These are phyloP conservation scores for Zancudomyces culisetae DNA, from an alignment of 371 early-diverging fungal species.

Conservation along the genomic window DNA sequence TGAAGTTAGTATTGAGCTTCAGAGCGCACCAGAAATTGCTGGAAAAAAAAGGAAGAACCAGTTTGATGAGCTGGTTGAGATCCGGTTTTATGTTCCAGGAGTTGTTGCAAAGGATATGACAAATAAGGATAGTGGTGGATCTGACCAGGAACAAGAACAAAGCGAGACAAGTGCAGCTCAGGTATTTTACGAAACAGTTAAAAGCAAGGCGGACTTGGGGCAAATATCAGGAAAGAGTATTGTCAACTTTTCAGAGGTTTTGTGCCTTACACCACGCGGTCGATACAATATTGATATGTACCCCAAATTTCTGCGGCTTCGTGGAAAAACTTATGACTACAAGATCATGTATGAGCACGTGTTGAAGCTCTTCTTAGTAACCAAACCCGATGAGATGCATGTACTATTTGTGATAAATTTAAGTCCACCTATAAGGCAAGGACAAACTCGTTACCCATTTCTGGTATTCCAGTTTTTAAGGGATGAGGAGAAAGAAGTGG, in stretches of 20 bases:
- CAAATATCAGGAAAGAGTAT: constrained; percentile 74
- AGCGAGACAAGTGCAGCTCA: constrained; percentile 18
- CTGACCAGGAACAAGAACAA: constrained; percentile 30
- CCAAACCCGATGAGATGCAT: constrained; percentile 86
- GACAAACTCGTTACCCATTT: constrained; percentile 95
- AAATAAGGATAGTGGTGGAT: constrained; percentile 30
- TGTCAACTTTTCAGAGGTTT: constrained; percentile 70
- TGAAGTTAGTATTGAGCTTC: constrained; percentile 85
- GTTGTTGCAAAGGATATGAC: constrained; percentile 31
- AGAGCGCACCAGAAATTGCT: constrained; percentile 21
- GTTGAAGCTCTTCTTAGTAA: constrained; percentile 62
- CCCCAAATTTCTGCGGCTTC: constrained; percentile 73
- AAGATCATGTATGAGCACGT: constrained; percentile 78
- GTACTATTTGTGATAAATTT: constrained; percentile 80
- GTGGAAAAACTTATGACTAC: constrained; percentile 96
- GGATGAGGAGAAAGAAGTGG: constrained; percentile 74
- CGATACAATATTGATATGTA: constrained; percentile 92
- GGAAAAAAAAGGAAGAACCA: constrained; percentile 12
- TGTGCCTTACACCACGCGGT: constrained; percentile 70
- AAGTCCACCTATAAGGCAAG: constrained; percentile 95
- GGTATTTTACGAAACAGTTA: constrained; percentile 77
- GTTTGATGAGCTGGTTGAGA: constrained; percentile 73
- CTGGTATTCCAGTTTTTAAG: constrained; percentile 88
- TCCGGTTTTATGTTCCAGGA: constrained; percentile 87
- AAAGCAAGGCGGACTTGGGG: constrained; percentile 73